Percentiles rank a stretch among this genome's conserved stretches.
Evolutionary conservation across 306 rosid genomes (phyloP).

Genomic region (Luffa acutangula): DNA sequence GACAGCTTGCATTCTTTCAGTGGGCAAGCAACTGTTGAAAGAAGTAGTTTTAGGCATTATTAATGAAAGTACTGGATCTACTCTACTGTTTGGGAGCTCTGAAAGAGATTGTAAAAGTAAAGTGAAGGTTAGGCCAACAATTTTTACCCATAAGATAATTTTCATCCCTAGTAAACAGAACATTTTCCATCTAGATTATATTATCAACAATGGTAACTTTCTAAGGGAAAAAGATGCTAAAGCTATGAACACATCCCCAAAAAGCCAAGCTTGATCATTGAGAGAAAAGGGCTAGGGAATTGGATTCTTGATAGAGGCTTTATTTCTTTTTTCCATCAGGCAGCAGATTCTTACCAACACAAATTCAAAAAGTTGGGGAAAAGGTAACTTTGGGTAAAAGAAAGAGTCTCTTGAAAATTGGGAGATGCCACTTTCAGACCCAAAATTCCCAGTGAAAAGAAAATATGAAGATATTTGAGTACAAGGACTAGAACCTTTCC

Average conservation of each 20-base stretch:
- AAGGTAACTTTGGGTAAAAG: neutral
- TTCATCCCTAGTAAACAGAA: neutral
- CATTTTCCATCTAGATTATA: neutral
- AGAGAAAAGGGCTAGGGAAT: conserved; percentile 8
- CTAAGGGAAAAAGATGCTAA: neutral
- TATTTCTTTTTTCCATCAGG: neutral
- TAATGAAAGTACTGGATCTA: neutral
- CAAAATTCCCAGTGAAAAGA: conserved; percentile 3
- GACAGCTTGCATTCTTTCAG: conserved; percentile 6
- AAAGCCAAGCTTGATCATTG: conserved; percentile 2
- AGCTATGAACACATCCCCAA: neutral
- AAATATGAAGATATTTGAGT: neutral
- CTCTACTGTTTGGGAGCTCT: neutral
- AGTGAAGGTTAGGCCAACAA: neutral
- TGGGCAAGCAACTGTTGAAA: neutral
- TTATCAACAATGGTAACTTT: neutral
- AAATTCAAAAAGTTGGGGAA: neutral
- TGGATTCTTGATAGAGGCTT: conserved; percentile 5
- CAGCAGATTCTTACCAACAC: conserved; percentile 1
- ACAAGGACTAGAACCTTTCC: neutral
- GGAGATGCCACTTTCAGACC: neutral
- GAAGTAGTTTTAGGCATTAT: neutral
- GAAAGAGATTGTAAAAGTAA: neutral
- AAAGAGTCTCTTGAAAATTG: neutral
- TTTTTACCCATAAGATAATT: neutral